A percentile compares a stretch with the other conserved stretches of the same genome.
Evolutionary conservation across 768 basidiomycete genomes (phyloP).

Genomic region (Nidularia sp.): DNA sequence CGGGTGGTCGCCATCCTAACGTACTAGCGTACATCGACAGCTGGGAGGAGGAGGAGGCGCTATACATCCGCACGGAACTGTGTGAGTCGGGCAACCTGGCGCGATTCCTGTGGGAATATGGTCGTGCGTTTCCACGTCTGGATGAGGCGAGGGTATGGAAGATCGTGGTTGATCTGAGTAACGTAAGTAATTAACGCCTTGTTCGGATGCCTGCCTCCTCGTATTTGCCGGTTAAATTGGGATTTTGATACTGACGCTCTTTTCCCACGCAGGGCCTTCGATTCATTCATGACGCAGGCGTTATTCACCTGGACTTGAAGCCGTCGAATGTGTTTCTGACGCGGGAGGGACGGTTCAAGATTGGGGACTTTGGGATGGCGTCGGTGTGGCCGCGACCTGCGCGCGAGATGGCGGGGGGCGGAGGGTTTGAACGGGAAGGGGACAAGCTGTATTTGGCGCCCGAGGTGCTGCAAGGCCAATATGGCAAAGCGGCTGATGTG

Average conservation of each 20-base stretch:
- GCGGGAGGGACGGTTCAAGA: conserved; percentile 82
- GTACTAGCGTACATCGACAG: conserved; percentile 88
- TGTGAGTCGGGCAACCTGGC: conserved; percentile 92
- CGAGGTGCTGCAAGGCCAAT: conserved; percentile 88
- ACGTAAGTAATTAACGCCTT: conserved; percentile 52
- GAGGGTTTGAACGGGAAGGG: conserved; percentile 88
- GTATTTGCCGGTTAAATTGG: not conserved
- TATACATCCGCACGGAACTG: conserved; percentile 93
- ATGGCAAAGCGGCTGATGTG: conserved; percentile 92
- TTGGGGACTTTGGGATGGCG: conserved; percentile 99
- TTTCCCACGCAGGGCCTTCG: conserved; percentile 57
- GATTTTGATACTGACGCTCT: conserved; percentile 3
- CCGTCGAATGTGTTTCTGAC: conserved; percentile 96
- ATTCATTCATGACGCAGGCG: conserved; percentile 85
- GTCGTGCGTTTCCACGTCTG: conserved; percentile 74
- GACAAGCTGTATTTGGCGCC: conserved; percentile 97
- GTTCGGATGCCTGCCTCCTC: conserved; percentile 13
- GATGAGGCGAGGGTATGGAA: conserved; percentile 97
- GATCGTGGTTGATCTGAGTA: conserved; percentile 84
- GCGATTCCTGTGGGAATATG: conserved; percentile 89
- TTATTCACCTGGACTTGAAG: conserved; percentile 96
- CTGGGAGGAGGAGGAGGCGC: conserved; percentile 88
- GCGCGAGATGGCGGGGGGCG: conserved; percentile 16
- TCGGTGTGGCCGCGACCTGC: conserved; percentile 77
- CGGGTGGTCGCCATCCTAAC: conserved; percentile 60